Evolutionary conservation across 805 yeast genomes (phyloP).

Genomic region (Ogataea haglerorum): DNA sequence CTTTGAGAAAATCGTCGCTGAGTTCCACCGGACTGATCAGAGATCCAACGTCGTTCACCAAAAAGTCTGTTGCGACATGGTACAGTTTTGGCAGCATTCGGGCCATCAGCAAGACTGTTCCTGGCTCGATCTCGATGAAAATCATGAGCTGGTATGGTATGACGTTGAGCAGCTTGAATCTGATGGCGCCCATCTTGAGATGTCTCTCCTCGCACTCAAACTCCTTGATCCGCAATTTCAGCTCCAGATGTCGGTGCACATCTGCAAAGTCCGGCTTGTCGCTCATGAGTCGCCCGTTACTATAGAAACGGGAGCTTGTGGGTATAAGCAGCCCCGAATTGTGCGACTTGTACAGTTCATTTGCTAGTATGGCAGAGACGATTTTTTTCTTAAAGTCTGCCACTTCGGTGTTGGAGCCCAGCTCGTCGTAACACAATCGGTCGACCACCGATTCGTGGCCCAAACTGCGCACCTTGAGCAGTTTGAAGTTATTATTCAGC

Average conservation of each 20-base stretch:
- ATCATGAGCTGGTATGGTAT: constrained; percentile 29
- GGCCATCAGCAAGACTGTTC: constrained; percentile 19
- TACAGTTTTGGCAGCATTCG: constrained; percentile 22
- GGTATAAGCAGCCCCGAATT: constrained; percentile 20
- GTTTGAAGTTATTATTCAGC: constrained; percentile 24
- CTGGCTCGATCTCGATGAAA: constrained; percentile 25
- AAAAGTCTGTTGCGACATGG: constrained; percentile 18
- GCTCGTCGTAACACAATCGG: constrained; percentile 24
- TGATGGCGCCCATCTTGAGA: constrained; percentile 27
- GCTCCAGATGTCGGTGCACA: constrained; percentile 20
- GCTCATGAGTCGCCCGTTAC: constrained; percentile 19
- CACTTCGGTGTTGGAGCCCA: constrained; percentile 18
- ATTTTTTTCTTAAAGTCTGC: constrained; percentile 18
- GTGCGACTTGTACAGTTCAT: constrained; percentile 21
- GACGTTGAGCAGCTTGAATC: constrained; percentile 27
- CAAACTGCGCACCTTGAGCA: constrained; percentile 13
- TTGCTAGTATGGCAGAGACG: constrained; percentile 20
- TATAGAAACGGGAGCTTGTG: constrained; percentile 20
- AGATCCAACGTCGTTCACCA: constrained; percentile 25
- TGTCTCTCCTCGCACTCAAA: constrained; percentile 6
- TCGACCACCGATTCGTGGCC: constrained; percentile 23
- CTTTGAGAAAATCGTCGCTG: constrained; percentile 14
- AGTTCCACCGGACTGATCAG: constrained; percentile 16
- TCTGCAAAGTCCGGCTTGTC: constrained; percentile 25
- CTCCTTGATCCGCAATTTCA: constrained; percentile 25